Base-by-base conservation (phyloP, 768 basidiomycete genomes). In the Leccinum subgranulosum region DNA sequence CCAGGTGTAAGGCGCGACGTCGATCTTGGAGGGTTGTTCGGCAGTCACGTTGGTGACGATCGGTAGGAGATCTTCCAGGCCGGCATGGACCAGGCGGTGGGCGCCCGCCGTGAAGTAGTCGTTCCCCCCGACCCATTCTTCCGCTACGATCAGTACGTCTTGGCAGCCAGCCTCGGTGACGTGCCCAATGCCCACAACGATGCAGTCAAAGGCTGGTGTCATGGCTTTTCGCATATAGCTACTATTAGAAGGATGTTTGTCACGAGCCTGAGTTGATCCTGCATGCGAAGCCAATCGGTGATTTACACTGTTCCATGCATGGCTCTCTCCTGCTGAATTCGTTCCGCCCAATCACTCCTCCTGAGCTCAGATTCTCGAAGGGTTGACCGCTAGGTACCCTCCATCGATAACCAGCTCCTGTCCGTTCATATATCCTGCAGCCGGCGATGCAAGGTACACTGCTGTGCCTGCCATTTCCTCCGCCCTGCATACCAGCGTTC, bases 351-450 rank as follows among this genome's bases (percentile, higher is more conserved):
- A 21, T 27, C 17, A 12, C 19, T 41, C 10, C 4, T 14, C 45
- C 12, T 12, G 39, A 1, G n/a, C 23, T 76, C 62, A 82, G 21
- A 68, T 58, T 4, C 68, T 73, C 2, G 84, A 75, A 31, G 90
- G 90, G 66, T 92, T 93, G 41, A 90, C 87, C 14, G 86, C 80
- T 1, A 83, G 54, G 67, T 81, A 90, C 1, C 90, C 88, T 28
- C 91, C 90, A 64, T 93, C 90, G 34, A 92, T 80, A 17, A 84
- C 74, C 45, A 93, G 79, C 67, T 92, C 87, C 66, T 92, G 90
- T 12, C 90, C 90, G 60, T 87, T 88, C 60, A 81, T 83, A 67
- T 90, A 92, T 28, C 78, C 83, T 33, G 88, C 89, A 3, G 88
- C 87, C 10, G 76, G 81, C 10, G 89, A 90, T 7, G 81, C 86